phyloP scores from a whole-genome alignment of 208 protist species.

The Trypanosoma scelopori region DNA sequence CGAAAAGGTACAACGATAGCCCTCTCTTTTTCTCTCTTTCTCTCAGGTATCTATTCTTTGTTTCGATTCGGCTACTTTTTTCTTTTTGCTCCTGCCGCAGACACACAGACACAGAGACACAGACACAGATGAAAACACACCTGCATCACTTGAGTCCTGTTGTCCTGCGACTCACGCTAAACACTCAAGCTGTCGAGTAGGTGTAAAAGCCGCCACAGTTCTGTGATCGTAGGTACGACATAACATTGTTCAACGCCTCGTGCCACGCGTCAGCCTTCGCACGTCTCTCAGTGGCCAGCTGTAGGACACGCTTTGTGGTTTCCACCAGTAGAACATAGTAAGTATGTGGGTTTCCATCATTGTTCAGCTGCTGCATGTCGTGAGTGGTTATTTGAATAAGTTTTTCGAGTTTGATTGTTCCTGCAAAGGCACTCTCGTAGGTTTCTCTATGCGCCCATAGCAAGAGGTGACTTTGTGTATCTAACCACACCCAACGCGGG shows the following conservation, averaged over 20 bases:
- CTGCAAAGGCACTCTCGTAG: slow-evolving; percentile 50
- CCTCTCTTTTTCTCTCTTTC: too few relatives aligned
- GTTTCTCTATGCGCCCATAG: slow-evolving; percentile 75
- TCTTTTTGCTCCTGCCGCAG: not conserved
- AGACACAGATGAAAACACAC: not conserved
- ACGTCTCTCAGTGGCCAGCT: slow-evolving; percentile 69
- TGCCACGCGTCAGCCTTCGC: slow-evolving; percentile 78
- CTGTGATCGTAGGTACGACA: slow-evolving; percentile 55
- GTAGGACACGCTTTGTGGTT: slow-evolving; percentile 58
- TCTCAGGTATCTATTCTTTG: too few relatives aligned
- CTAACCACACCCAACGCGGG: slow-evolving; percentile 79
- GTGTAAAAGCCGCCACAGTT: not conserved
- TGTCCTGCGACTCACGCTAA: not conserved
- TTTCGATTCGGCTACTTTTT: too few relatives aligned
- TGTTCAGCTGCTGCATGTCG: slow-evolving; percentile 47
- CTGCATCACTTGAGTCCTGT: not conserved
- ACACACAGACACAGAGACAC: not conserved
- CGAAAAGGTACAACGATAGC: too few relatives aligned
- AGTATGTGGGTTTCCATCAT: slow-evolving; percentile 49
- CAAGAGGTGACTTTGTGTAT: slow-evolving; percentile 69
- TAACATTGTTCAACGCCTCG: slow-evolving; percentile 76
- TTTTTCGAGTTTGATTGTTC: slow-evolving; percentile 57
- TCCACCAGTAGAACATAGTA: slow-evolving; percentile 80
- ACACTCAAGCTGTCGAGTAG: not conserved
- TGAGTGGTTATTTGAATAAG: slow-evolving; percentile 58